Evolutionary conservation across 805 yeast species (phyloP), one percentile per base, ranked within the genome.

Genomic region (Ogataea degrootiae): DNA sequence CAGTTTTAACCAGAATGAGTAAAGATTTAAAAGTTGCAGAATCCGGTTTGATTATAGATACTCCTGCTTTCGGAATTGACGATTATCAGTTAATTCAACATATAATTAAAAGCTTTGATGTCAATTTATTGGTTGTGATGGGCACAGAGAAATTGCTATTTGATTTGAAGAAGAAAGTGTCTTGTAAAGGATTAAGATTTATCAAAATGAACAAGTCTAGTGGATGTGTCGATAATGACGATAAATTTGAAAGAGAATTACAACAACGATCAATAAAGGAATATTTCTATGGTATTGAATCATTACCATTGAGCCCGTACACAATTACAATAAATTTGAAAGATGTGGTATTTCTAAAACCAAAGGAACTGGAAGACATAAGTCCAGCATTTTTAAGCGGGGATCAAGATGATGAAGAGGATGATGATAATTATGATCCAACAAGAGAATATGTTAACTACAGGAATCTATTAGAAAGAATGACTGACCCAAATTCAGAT

Each of bases 191-290:
- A n/a, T 53, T 83, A 36, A 62, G 65, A 6, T 66, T 85, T 17
- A 58, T 91, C 15, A 85, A 84, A 56, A 71, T 91, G 4, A 80
- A 85, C 17, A 79, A 77, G 51, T 78, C 89, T 39, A 85, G 85
- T 41, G 97, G 97, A 1, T 82, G 83, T 33, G 85, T 85, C 8
- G 87, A 86, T 31, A 74, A 78, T 29, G 92, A 85, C 49, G 92
- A 83, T 45, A 71, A 78, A 12, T 89, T 73, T 61, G 71, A 74
- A 35, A 74, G 98, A 59, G 79, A 83, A 35, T 45, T 76, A 21
- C 98, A 92, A 63, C 88, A 90, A 57, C 75, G 79, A 38, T 72
- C 84, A 5, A 89, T 92, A 45, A 81, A 82, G 60, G 95, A 91
- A 60, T 94, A 94, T 65, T 94, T 94, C 59, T 89, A 94, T 61